phyloP scores from a whole-genome alignment of 2,329 filamentous ascomycete species.

The Neurospora sp. region DNA sequence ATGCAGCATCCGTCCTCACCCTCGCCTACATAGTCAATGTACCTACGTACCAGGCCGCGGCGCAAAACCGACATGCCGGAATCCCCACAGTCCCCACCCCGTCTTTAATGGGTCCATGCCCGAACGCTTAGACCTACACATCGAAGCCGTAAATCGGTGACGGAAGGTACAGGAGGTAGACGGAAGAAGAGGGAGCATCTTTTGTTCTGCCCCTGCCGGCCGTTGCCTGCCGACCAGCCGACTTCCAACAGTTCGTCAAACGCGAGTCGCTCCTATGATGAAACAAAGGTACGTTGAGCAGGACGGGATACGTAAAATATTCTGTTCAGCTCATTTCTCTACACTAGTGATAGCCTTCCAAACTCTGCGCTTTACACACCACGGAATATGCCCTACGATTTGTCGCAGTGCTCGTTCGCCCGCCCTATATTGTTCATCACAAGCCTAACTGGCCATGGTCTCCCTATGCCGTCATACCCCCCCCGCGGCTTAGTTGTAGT shows the following conservation, averaged over 20 bases:
- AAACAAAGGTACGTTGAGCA: not conserved
- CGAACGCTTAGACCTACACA: not conserved
- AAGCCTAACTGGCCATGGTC: not conserved
- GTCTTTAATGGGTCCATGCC: not conserved
- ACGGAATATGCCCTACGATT: not conserved
- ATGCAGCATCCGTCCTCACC: not conserved
- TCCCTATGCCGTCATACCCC: not conserved
- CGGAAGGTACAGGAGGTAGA: not conserved
- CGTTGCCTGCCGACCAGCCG: not conserved
- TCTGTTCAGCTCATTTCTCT: not conserved
- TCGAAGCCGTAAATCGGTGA: not conserved
- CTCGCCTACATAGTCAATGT: not conserved
- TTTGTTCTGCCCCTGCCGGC: not conserved
- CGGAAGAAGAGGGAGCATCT: not conserved
- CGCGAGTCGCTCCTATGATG: not conserved
- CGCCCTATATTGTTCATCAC: not conserved
- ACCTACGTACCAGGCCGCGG: not conserved
- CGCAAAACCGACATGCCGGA: not conserved
- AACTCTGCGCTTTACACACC: not conserved
- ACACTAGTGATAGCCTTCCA: not conserved
- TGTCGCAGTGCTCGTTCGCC: not conserved
- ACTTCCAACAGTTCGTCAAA: not conserved
- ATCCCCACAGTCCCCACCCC: not conserved
- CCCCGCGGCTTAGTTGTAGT: conserved; percentile 13
- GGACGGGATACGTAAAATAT: not conserved